Percentiles rank a stretch among this genome's conserved stretches.
These are phyloP conservation scores for Pulveroboletus ravenelii DNA, from an alignment of 768 basidiomycete genomes.

Conservation along the genomic window DNA sequence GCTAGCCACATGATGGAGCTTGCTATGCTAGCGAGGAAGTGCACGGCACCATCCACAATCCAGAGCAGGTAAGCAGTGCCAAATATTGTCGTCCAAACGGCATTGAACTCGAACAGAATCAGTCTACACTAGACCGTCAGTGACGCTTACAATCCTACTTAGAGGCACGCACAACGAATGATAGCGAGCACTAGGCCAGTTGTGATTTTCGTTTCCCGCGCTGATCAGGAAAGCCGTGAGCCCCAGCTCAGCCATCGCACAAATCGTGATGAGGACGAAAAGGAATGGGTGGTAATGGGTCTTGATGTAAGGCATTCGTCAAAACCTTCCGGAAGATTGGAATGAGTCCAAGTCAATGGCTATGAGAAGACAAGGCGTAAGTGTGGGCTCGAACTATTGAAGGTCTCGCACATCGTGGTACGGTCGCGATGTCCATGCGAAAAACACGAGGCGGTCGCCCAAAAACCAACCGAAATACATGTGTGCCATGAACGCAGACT, in stretches of 20 bases:
- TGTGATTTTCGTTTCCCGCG: constrained; percentile 56
- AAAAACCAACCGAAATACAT: constrained; percentile 1
- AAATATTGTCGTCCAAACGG: constrained; percentile 74
- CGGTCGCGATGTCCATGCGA: constrained; percentile 29
- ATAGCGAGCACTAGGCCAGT: constrained; percentile 59
- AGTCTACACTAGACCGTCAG: constrained; percentile 34
- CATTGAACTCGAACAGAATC: constrained; percentile 57
- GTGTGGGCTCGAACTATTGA: constrained; percentile 14
- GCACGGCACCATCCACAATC: constrained; percentile 60
- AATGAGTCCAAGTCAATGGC: constrained; percentile 8
- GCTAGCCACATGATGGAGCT: constrained; percentile 74
- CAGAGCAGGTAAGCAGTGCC: constrained; percentile 66
- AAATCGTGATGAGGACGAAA: constrained; percentile 60
- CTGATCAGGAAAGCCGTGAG: constrained; percentile 71
- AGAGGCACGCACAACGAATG: constrained; percentile 52
- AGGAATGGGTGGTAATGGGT: constrained; percentile 59
- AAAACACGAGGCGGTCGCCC: constrained; percentile 27
- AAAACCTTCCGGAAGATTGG: constrained; percentile 4
- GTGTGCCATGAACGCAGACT: constrained; percentile 2
- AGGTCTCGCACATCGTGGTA: constrained; percentile 19
- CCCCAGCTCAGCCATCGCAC: constrained; percentile 67
- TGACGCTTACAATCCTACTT: background rate
- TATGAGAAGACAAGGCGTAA: constrained; percentile 10
- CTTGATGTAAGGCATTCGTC: constrained; percentile 40
- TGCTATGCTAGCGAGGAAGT: constrained; percentile 70